These are phyloP conservation scores for Ceratocystis lukuohia DNA, from an alignment of 2,329 filamentous ascomycete genomes.

Conservation along the genomic window DNA sequence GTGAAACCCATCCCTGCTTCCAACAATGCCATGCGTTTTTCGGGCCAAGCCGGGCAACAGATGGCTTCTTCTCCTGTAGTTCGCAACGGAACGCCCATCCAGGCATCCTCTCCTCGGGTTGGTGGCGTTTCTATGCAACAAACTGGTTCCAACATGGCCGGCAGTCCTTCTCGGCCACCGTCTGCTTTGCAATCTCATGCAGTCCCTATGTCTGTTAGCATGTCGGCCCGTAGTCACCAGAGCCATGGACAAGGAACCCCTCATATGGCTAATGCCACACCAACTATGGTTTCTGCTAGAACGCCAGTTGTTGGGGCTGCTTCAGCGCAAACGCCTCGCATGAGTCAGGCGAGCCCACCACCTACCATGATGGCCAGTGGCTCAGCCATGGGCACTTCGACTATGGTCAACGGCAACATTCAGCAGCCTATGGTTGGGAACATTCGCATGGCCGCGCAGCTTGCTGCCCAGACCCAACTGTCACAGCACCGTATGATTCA, in stretches of 20 bases:
- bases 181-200: conserved; percentile 49
- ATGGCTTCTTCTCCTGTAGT: conserved; percentile 48
- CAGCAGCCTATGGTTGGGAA: not conserved
- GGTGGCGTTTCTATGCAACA: conserved; percentile 49
- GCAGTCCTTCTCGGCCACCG: conserved; percentile 51
- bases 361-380: conserved; percentile 44
- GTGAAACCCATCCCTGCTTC: conserved; percentile 28
- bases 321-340: conserved; percentile 45
- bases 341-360: conserved; percentile 49
- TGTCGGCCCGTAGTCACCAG: conserved; percentile 53
- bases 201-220: conserved; percentile 46
- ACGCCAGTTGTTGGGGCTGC: conserved; percentile 44
- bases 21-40: conserved; percentile 30
- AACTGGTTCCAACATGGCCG: conserved; percentile 54
- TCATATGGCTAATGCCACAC: conserved; percentile 47
- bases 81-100: conserved; percentile 50
- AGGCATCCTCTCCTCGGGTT: conserved; percentile 53
- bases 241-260: conserved; percentile 52
- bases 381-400: conserved; percentile 32
- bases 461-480: conserved; percentile 27
- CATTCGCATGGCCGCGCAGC: conserved; percentile 30
- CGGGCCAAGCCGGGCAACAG: conserved; percentile 46
- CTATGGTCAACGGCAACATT: conserved; percentile 8
- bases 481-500: conserved; percentile 36
- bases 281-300: conserved; percentile 41